phyloP scores from a whole-genome alignment of 176 grass and related monocot genomes.

The Oryza australiensis region DNA sequence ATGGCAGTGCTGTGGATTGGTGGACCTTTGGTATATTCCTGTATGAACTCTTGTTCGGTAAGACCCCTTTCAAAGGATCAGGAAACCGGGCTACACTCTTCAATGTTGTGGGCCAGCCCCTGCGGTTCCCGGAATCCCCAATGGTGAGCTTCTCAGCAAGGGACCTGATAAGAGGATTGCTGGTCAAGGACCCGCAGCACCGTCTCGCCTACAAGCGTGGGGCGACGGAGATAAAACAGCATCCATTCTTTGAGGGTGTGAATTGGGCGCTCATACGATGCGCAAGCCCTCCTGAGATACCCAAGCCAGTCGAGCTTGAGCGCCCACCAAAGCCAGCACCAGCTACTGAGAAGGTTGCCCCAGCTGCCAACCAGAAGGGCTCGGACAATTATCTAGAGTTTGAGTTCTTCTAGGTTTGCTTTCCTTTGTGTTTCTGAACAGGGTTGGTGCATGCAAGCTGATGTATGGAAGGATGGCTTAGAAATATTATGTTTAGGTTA shows the following conservation, averaged over 20 bases:
- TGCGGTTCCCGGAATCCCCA: constrained; percentile 65
- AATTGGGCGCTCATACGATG: constrained; percentile 82
- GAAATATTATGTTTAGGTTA: constrained; percentile 38
- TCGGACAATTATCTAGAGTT: constrained; percentile 73
- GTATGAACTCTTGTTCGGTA: constrained; percentile 76
- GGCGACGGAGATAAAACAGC: constrained; percentile 74
- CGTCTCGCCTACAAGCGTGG: constrained; percentile 74
- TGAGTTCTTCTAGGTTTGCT: constrained; percentile 69
- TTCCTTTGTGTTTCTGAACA: constrained; percentile 14
- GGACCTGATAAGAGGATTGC: constrained; percentile 73
- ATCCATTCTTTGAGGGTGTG: constrained; percentile 74
- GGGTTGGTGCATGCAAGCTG: constrained; percentile 42
- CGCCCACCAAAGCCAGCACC: constrained; percentile 44
- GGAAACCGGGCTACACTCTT: constrained; percentile 80
- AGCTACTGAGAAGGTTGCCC: constrained; percentile 40
- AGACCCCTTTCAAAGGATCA: constrained; percentile 80
- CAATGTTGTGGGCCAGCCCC: constrained; percentile 73
- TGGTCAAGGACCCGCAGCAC: constrained; percentile 76
- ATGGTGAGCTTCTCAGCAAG: constrained; percentile 67
- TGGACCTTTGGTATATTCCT: constrained; percentile 87
- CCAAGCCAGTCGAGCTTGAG: constrained; percentile 60
- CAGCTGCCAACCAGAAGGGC: constrained; percentile 44
- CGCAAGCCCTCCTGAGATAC: constrained; percentile 64
- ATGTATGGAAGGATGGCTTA: constrained; percentile 41
- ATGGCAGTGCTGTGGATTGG: constrained; percentile 82